Base-by-base conservation (phyloP, 371 early-diverging fungal genomes). In the Haplosporangium sp. region DNA sequence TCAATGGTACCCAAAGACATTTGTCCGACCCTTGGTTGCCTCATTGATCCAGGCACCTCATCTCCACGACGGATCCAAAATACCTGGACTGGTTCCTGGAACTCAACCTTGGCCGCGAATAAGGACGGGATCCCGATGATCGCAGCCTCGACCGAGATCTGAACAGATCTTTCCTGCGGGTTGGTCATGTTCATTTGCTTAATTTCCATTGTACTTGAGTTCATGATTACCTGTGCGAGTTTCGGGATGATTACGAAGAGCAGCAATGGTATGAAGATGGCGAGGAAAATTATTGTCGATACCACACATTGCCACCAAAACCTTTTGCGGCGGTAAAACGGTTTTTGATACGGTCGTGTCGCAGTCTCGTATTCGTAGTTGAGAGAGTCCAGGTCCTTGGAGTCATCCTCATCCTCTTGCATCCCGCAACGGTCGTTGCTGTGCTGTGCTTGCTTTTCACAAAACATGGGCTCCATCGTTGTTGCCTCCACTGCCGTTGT, bases 191-290 rank as follows among this genome's bases (percentile, higher is more conserved):
- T 62, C 63, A 76, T 42, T 23, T 67, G 62, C 0, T 29, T 12
- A 10, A 76, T 66, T 1, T 48, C 14, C 76, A 76, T 76, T 7
- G 70, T 67, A 13, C 71, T 70, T 6, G 46, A 36, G 45, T 76
- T 63, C 52, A 76, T 65, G 23, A 76, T 56, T 16, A 50, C 54
- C 47, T 76, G 76, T 9, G 71, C 70, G n/a, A 76, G 42, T 42
- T 62, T 62, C 5, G 76, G 76, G 37, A 76, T 16, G 59, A 76
- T 64, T 48, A 70, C 67, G 9, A 76, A 46, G n/a, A 76, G 23
- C 10, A 70, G 38, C 3, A 76, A 23, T 6, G 76, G 76, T 0
- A 76, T 55, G 56, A 70, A 66, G 23, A 66, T 59, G 43, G 60
- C 70, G 1, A 76, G 45, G 18, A 59, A 70, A 21, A 76, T 2